Base-by-base conservation (phyloP, 2,329 filamentous ascomycete species). In the Apiospora aurea region DNA sequence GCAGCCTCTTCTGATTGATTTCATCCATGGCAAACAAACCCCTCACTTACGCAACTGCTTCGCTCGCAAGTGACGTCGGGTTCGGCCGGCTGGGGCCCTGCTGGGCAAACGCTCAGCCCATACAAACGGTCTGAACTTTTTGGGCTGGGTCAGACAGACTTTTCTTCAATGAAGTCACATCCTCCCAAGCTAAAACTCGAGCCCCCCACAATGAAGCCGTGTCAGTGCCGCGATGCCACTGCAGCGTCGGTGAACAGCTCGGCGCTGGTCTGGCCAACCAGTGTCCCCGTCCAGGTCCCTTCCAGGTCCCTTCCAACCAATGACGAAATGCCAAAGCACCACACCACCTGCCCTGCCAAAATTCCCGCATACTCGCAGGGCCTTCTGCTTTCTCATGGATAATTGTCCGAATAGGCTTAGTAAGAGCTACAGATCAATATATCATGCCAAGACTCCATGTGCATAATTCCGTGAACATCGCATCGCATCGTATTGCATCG, bases 121-220 rank as follows among this genome's bases (percentile, higher is more conserved):
- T 64, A n/a, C 21, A 11, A 64, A 41, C 57, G 29, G 57, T 64
- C 57, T 64, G n/a, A 64, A 14, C 57, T 64, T 64, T 64, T 41
- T 64, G 57, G 57, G 57, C 18, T 64, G 57, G 57, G 57, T 41
- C 57, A 64, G 41, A 64, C 57, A 64, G 57, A 64, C 57, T 53
- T 69, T 69, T 69, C 53, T 69, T 57, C 68, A 69, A 69, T 69
- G 68, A 69, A 69, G 68, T 69, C 68, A 69, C 68, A 51, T 51
- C 47, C n/a, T 21, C 34, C 68, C 46, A 38, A 53, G 47, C 68
- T 69, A 69, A 69, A 68, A 69, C 47, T 38, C 18, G n/a, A 53
- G 49, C 68, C 21, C 67, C 68, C 68, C 68, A 69, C 68, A 69
- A 69, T 69, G 68, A 69, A 69, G 68, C 68, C 68, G 68, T 69